Evolutionary conservation across 257 asterid genomes (phyloP), one percentile per base, ranked within the genome.

Genomic region (Hygrophila difformis): DNA sequence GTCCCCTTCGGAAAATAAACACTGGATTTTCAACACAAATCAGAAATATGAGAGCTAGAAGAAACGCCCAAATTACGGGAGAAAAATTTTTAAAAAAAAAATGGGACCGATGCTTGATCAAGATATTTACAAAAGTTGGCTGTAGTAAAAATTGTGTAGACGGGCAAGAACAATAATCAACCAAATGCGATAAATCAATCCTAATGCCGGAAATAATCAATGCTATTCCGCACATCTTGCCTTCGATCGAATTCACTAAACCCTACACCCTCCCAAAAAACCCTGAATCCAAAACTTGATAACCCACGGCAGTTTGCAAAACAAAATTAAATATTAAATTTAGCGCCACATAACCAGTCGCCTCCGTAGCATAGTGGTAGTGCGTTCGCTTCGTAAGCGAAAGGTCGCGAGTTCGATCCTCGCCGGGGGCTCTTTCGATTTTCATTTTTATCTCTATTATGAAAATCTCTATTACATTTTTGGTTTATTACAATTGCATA

Each of bases 381-480:
- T 88, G 95, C 97, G 95, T 88, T 88, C 95, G 87, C 97, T 88
- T 88, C 94, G 95, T 84, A 84, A 84, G 97, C 81, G 93, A 84
- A 88, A 84, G 95, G 97, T 68, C 97, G 94, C 67, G 95, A 81
- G 95, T 84, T 88, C 97, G 95, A 88, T 78, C 84, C 97, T 88
- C 95, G 67, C 95, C 94, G 77, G 79, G 92, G 87, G 95, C 95
- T 77, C 8, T 8, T 24, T 24, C 8, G 5, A 3, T 8, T 3
- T 24, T 8, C 8, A 3, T 3, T 24, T 1, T 26, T 26, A 5
- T 26, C 31, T 26, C 1, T 5, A 26, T 26, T 26, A 0, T 26
- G 7, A 26, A 26, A 8, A 26, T 26, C 0, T n/a, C n/a, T n/a
- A n/a, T n/a, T n/a, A n/a, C n/a, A n/a, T n/a, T n/a, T n/a, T n/a